These are phyloP conservation scores for Suhomyces chickasaworum DNA, from an alignment of 1,139 yeast species.

Conservation along the genomic window DNA sequence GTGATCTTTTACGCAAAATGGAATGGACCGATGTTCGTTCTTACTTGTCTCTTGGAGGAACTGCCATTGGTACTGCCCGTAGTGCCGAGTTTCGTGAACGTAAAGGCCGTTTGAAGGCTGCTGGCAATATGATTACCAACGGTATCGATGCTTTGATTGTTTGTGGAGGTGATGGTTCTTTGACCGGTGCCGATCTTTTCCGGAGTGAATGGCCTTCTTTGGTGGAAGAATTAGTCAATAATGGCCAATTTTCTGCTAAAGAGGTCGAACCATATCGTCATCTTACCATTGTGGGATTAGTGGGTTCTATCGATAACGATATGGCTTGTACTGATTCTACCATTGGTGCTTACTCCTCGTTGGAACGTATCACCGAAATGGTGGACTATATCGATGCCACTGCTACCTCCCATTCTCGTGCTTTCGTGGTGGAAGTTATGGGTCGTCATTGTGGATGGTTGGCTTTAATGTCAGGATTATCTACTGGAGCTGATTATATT, in stretches of 20 bases:
- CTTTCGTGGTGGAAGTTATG: constrained; percentile 87
- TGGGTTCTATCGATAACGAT: constrained; percentile 83
- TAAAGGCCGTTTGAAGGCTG: constrained; percentile 66
- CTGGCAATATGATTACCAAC: constrained; percentile 65
- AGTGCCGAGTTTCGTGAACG: constrained; percentile 68
- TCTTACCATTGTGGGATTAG: constrained; percentile 74
- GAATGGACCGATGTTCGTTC: constrained; percentile 79
- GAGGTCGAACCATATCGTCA: constrained; percentile 55
- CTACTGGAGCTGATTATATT: constrained; percentile 79
- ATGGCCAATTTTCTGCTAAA: constrained; percentile 50
- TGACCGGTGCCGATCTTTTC: constrained; percentile 81
- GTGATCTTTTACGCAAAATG: constrained; percentile 64
- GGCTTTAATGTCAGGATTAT: constrained; percentile 79
- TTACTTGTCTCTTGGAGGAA: constrained; percentile 75
- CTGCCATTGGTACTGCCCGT: constrained; percentile 81
- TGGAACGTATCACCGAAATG: constrained; percentile 75
- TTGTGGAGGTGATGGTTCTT: constrained; percentile 85
- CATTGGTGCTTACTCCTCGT: constrained; percentile 77
- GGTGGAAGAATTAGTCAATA: constrained; percentile 57
- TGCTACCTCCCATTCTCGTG: constrained; percentile 80
- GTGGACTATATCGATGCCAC: constrained; percentile 84
- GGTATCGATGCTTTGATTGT: constrained; percentile 81
- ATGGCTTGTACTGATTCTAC: constrained; percentile 84
- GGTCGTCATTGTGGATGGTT: constrained; percentile 91
- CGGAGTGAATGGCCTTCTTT: constrained; percentile 80